These are phyloP conservation scores for Backusella macrospora DNA, from an alignment of 192 early-diverging fungal genomes.

Conservation along the genomic window DNA sequence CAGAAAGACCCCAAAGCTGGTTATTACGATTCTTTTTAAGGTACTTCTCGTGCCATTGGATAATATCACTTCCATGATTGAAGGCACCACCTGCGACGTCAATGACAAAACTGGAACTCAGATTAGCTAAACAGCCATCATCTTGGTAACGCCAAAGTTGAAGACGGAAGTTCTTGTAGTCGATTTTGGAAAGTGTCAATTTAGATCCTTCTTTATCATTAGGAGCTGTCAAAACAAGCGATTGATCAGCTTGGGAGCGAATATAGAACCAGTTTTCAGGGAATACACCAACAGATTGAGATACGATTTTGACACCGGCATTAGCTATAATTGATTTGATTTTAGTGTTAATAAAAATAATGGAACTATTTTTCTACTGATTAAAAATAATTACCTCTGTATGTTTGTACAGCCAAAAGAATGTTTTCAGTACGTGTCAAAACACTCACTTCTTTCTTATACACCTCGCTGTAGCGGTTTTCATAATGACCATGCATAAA, in stretches of 20 bases:
- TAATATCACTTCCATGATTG: slow-evolving; percentile 6
- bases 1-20: slow-evolving; percentile 27
- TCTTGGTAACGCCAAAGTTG: slow-evolving; percentile 25
- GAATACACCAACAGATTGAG: slow-evolving; percentile 16
- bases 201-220: slow-evolving; percentile 14
- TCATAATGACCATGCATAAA: slow-evolving; percentile 14
- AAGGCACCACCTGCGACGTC: slow-evolving; percentile 21
- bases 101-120: slow-evolving; percentile 9
- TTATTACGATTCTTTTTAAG: background rate
- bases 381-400: background rate
- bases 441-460: background rate
- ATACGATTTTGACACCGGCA: background rate
- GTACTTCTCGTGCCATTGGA: slow-evolving; percentile 21
- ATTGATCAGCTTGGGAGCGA: background rate
- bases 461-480: background rate
- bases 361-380: background rate
- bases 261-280: slow-evolving; percentile 26
- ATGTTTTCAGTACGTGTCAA: slow-evolving; percentile 10
- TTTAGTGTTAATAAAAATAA: background rate
- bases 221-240: slow-evolving; percentile 10
- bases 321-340: background rate
- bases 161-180: slow-evolving; percentile 15
- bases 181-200: slow-evolving; percentile 16
- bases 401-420: background rate
- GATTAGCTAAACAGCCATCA: slow-evolving; percentile 21